Base-by-base conservation (phyloP, 371 early-diverging fungal species). In the Circinella umbellata region DNA sequence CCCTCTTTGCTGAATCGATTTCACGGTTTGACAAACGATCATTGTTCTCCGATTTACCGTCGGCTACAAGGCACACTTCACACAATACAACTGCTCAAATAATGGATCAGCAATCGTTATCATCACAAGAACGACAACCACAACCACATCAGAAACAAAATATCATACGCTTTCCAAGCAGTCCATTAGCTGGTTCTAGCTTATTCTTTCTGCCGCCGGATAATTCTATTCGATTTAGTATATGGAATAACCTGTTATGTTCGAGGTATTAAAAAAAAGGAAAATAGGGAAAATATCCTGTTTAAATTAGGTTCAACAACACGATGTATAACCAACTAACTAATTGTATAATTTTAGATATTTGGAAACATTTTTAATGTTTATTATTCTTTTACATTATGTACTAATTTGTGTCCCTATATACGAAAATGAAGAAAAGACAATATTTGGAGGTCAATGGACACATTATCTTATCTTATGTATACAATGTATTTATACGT, bases 401-500 rank as follows among this genome's bases (percentile, higher is more conserved):
- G 65, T 88, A n/a, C 76, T 88, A 49, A 83, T 86, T 20, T 83
- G 80, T 60, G 77, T 77, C 0, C 87, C 89, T 0, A 84, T 85
- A 9, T 76, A 75, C 60, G 54, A 67, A 3, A 80, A 81, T 39
- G 71, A 70, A 35, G 79, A 88, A 66, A 88, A 87, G 42, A 66
- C 72, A 0, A 54, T 65, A 4, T 85, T 88, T 76, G 81, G 83
- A 46, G 78, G 77, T 0, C 84, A 83, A 51, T 86, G 87, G 87
- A 79, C 74, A 1, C 86, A 88, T 51, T 86, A 82, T 38, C 76
- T 75, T 10, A 74, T 86, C 9, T 54, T 88, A 10, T 72, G 68
- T 8, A 81, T 88, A 47, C 87, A 88, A 62, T 74, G 74, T 37
- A 64, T 87, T 14, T 88, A 84, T 66, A 86, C 80, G 87, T 84